phyloP scores from a whole-genome alignment of 805 yeast genomes.

The Saturnispora hagleri region DNA sequence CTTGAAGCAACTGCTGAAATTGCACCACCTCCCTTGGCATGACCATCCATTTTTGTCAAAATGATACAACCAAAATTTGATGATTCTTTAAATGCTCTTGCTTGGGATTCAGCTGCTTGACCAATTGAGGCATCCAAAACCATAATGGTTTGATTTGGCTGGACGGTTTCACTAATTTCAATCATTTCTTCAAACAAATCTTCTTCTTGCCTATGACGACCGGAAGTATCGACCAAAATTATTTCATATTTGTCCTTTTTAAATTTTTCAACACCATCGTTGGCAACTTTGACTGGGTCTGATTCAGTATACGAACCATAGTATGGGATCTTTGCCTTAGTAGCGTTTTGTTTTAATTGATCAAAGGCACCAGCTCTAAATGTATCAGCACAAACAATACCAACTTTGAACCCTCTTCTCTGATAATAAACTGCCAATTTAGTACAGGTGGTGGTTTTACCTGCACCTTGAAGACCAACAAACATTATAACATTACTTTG shows the following conservation, averaged over 20 bases:
- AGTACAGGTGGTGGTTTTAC: conserved; percentile 97
- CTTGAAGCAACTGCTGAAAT: conserved; percentile 98
- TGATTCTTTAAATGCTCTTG: conserved; percentile 87
- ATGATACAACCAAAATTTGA: conserved; percentile 92
- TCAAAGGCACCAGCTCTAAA: conserved; percentile 99
- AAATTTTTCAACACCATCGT: conserved; percentile 86
- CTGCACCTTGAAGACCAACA: conserved; percentile 98
- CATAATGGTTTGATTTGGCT: conserved; percentile 96
- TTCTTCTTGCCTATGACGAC: conserved; percentile 93
- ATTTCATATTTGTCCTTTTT: conserved; percentile 86
- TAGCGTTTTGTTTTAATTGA: conserved; percentile 95
- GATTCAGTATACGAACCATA: conserved; percentile 94
- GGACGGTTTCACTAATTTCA: conserved; percentile 78
- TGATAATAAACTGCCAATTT: conserved; percentile 92
- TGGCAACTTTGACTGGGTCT: conserved; percentile 87
- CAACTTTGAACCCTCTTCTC: conserved; percentile 87
- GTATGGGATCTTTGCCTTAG: conserved; percentile 87
- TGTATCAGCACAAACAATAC: conserved; percentile 97
- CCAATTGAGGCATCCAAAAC: conserved; percentile 96
- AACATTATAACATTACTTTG: conserved; percentile 81
- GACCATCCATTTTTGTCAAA: conserved; percentile 95
- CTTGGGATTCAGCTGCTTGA: conserved; percentile 95
- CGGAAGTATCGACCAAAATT: conserved; percentile 94
- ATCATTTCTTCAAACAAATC: conserved; percentile 91
- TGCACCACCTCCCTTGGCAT: conserved; percentile 99